These are phyloP conservation scores for Fusarium miscanthi DNA, from an alignment of 2,329 filamentous ascomycete species.

Conservation along the genomic window DNA sequence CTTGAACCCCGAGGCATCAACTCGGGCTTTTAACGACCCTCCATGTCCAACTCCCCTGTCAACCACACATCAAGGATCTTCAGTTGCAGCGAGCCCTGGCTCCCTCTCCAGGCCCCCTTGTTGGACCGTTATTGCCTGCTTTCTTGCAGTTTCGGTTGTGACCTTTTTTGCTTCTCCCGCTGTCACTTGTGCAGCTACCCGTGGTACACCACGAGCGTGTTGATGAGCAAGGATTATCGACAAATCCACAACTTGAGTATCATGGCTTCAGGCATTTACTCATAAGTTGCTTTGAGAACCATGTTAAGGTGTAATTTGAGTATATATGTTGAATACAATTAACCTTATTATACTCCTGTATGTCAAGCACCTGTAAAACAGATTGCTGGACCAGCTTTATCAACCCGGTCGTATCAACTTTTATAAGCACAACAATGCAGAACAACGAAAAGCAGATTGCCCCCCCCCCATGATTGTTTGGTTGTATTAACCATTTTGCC, in stretches of 20 bases:
- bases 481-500: slow-evolving; percentile 18
- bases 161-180: slow-evolving; percentile 41
- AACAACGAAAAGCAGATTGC: slow-evolving; percentile 17
- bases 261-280: not conserved
- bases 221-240: not conserved
- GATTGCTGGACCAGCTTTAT: not conserved
- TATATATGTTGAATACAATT: slow-evolving; percentile 30
- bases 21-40: not conserved
- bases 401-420: slow-evolving; percentile 7
- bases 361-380: not conserved
- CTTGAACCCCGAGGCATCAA: not conserved
- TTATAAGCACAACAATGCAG: slow-evolving; percentile 4
- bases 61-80: slow-evolving; percentile 15
- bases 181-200: slow-evolving; percentile 33
- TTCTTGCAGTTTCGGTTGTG: slow-evolving; percentile 25
- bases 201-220: not conserved
- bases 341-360: slow-evolving; percentile 11
- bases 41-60: slow-evolving; percentile 11
- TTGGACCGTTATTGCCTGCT: slow-evolving; percentile 16
- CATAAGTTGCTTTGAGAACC: not conserved
- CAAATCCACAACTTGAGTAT: not conserved
- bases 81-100: not conserved
- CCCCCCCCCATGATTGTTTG: slow-evolving; percentile 26
- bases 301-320: not conserved
- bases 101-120: not conserved